phyloP scores from a whole-genome alignment of 331 rosid genomes.

The Malus hybrid region DNA sequence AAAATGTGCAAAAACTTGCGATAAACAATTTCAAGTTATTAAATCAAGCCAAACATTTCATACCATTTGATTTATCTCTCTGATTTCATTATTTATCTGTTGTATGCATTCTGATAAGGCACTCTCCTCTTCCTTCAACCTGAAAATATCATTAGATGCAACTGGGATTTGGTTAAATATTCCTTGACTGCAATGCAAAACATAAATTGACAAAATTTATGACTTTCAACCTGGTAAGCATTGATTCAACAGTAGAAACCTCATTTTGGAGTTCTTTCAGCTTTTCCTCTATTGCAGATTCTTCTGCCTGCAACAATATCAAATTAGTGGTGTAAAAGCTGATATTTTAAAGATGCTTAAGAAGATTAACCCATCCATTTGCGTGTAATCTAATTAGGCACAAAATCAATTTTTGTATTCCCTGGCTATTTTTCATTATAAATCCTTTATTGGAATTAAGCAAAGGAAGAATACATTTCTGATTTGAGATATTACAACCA shows the following conservation, averaged over 20 bases:
- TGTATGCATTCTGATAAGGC: constrained; percentile 24
- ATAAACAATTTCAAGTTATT: background rate
- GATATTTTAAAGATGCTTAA: background rate
- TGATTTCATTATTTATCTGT: constrained; percentile 27
- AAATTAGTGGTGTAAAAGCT: background rate
- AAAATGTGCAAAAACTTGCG: background rate
- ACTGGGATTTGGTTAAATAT: constrained; percentile 10
- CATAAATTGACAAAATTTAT: constrained; percentile 2
- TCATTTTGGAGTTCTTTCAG: constrained; percentile 51
- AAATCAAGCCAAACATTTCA: constrained; percentile 5
- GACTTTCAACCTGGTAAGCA: constrained; percentile 39
- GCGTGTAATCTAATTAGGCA: background rate
- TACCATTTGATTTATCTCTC: constrained; percentile 45
- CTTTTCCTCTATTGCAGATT: constrained; percentile 58
- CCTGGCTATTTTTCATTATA: background rate
- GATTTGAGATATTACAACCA: background rate
- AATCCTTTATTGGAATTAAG: background rate
- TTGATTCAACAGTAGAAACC: constrained; percentile 37
- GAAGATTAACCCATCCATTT: background rate
- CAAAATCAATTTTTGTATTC: background rate
- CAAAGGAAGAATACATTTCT: background rate
- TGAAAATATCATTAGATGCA: constrained; percentile 25
- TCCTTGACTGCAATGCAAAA: constrained; percentile 18
- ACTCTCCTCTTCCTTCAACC: constrained; percentile 63
- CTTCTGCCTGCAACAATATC: constrained; percentile 59